Percentiles rank a stretch among this genome's conserved stretches.
phyloP scores from a whole-genome alignment of 2,329 filamentous ascomycete genomes.

The Neocatenulostroma microsporum region DNA sequence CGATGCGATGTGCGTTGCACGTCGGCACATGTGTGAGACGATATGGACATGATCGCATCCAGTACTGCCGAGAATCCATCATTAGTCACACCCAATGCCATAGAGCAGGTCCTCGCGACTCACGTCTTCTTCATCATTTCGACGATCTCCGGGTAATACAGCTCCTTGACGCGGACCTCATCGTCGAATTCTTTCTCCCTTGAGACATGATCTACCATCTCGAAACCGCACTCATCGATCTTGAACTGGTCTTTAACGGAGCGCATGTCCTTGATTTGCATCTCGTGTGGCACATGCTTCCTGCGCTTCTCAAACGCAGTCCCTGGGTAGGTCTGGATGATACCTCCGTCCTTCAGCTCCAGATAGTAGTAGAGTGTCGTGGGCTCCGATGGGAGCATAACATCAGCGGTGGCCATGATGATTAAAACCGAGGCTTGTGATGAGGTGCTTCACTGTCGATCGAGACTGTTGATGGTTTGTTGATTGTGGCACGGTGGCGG shows the following conservation, averaged over 20 bases:
- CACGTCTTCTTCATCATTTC: conserved; percentile 32
- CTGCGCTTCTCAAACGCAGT: conserved; percentile 13
- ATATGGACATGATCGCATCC: conserved; percentile 9
- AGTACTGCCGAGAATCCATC: conserved; percentile 5
- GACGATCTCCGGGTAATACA: conserved; percentile 31
- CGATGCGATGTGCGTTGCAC: neutral
- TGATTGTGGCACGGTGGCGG: too few relatives aligned
- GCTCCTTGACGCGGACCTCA: conserved; percentile 28
- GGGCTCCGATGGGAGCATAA: conserved; percentile 1
- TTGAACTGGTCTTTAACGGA: conserved; percentile 6
- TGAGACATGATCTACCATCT: conserved; percentile 26
- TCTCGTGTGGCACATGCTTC: conserved; percentile 7
- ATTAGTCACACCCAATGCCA: neutral
- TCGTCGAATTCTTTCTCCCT: conserved; percentile 30
- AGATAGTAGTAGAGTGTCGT: conserved; percentile 15
- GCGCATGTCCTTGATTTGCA: conserved; percentile 9
- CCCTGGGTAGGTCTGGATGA: conserved; percentile 10
- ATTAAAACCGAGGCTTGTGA: too few relatives aligned
- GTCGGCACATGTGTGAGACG: conserved; percentile 9
- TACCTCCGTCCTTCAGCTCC: conserved; percentile 9
- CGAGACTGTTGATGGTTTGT: too few relatives aligned
- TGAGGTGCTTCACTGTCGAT: too few relatives aligned
- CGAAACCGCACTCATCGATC: conserved; percentile 23
- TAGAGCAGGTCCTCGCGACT: too few relatives aligned
- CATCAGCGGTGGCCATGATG: neutral